phyloP scores from a whole-genome alignment of 768 basidiomycete species.

The Tylopilus intermedius region DNA sequence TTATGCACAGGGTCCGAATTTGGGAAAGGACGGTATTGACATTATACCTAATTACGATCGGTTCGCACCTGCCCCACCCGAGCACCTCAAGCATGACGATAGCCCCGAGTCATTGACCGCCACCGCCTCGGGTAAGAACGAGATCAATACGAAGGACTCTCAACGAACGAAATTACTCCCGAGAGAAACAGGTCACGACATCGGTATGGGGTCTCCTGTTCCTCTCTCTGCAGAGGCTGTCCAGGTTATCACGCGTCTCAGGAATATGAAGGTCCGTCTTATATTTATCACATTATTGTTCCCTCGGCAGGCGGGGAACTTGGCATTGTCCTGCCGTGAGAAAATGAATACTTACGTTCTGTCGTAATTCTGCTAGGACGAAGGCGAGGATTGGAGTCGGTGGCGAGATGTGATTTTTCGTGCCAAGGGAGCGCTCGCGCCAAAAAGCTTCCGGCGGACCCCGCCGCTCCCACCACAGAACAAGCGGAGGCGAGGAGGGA shows the following conservation, averaged over 20 bases:
- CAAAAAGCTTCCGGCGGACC: slow-evolving; percentile 23
- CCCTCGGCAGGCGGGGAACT: background rate
- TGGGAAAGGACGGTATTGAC: slow-evolving; percentile 82
- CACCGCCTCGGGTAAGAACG: background rate
- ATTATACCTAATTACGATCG: slow-evolving; percentile 63
- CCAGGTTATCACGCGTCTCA: slow-evolving; percentile 67
- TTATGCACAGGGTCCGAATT: slow-evolving; percentile 51
- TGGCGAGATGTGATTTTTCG: slow-evolving; percentile 84
- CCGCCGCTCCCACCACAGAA: slow-evolving; percentile 57
- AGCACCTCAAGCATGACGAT: slow-evolving; percentile 31
- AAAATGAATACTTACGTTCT: slow-evolving; percentile 2
- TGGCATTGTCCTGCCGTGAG: background rate
- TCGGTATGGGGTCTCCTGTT: slow-evolving; percentile 83
- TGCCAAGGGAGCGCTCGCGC: slow-evolving; percentile 55
- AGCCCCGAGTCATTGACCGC: slow-evolving; percentile 44
- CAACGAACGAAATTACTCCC: slow-evolving; percentile 54
- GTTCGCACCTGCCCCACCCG: slow-evolving; percentile 52
- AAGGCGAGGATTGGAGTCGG: slow-evolving; percentile 83
- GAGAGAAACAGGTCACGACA: slow-evolving; percentile 81
- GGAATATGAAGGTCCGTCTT: slow-evolving; percentile 71
- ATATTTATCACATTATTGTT: background rate
- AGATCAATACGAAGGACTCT: background rate
- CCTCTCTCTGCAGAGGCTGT: slow-evolving; percentile 74
- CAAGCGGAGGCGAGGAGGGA: slow-evolving; percentile 53
- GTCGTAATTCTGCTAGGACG: slow-evolving; percentile 48